Conservation (phyloP, 2,329 filamentous ascomycete species). For the Ascosphaera pollenicola region DNA sequence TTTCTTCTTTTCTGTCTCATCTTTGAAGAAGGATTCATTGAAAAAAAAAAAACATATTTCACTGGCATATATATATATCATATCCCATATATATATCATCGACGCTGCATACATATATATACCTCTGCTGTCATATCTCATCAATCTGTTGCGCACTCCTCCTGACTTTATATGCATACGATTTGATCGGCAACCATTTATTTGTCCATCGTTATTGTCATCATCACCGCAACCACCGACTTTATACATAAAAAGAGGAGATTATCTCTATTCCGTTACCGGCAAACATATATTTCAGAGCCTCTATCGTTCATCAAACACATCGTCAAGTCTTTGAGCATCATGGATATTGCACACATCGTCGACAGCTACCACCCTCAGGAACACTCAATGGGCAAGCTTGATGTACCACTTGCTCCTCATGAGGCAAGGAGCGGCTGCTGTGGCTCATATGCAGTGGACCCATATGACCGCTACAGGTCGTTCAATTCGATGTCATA, state of each 20-base stretch:
- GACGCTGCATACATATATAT: too few relatives aligned
- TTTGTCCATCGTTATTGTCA: neutral
- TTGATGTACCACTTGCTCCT: neutral
- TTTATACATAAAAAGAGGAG: too few relatives aligned
- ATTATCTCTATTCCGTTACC: too few relatives aligned
- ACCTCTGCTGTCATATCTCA: too few relatives aligned
- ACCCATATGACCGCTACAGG: neutral
- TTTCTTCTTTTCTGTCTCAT: too few relatives aligned
- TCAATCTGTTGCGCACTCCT: too few relatives aligned
- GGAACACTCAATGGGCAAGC: neutral
- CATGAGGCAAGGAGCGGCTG: neutral
- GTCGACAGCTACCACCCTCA: neutral
- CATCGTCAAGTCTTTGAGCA: neutral
- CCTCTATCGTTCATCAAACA: neutral
- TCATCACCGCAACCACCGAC: neutral
- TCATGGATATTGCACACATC: neutral
- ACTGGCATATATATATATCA: too few relatives aligned
- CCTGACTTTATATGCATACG: neutral
- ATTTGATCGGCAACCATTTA: neutral
- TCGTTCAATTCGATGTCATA: constrained; percentile 5
- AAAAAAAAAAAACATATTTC: too few relatives aligned
- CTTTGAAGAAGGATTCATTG: too few relatives aligned
- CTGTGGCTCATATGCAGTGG: constrained; percentile 1
- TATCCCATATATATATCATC: too few relatives aligned
- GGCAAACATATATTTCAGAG: too few relatives aligned